phyloP scores from a whole-genome alignment of 2,329 filamentous ascomycete species.

The Microsporum audouinii region DNA sequence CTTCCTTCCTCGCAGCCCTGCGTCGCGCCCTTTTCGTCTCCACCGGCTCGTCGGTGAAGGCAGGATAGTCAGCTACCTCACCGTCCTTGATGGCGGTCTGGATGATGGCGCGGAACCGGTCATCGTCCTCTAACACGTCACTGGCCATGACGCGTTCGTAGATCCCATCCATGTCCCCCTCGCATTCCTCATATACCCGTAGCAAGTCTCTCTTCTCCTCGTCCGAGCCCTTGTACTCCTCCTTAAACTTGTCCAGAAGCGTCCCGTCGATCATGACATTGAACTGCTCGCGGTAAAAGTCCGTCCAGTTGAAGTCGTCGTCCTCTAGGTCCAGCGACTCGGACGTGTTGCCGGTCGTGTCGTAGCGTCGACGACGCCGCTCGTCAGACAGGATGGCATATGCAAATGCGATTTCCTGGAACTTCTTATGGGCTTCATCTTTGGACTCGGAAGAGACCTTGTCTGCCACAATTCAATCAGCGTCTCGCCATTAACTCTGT shows the following conservation, averaged over 20 bases:
- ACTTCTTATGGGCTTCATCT: constrained; percentile 61
- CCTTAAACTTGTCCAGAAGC: constrained; percentile 63
- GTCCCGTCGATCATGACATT: constrained; percentile 62
- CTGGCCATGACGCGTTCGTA: constrained; percentile 83
- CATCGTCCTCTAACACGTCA: constrained; percentile 71
- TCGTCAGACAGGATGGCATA: constrained; percentile 86
- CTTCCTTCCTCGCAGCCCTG: constrained; percentile 55
- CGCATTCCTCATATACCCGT: constrained; percentile 56
- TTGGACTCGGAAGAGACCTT: constrained; percentile 61
- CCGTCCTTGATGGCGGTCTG: constrained; percentile 63
- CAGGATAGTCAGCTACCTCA: constrained; percentile 54
- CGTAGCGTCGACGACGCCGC: constrained; percentile 70
- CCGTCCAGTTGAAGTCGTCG: constrained; percentile 75
- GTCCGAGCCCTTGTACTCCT: constrained; percentile 70
- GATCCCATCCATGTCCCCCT: constrained; percentile 65
- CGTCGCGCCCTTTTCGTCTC: constrained; percentile 49
- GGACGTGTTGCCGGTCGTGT: constrained; percentile 76
- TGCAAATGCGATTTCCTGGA: constrained; percentile 85
- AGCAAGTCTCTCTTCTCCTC: constrained; percentile 75
- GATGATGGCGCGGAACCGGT: constrained; percentile 69
- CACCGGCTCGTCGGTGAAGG: constrained; percentile 64
- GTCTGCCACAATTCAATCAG: constrained; percentile 41
- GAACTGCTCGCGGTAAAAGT: constrained; percentile 80
- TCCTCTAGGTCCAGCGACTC: constrained; percentile 61
- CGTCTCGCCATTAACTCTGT: background rate